phyloP scores from a whole-genome alignment of 805 yeast genomes.

The Zygoascus biomembranicola region DNA sequence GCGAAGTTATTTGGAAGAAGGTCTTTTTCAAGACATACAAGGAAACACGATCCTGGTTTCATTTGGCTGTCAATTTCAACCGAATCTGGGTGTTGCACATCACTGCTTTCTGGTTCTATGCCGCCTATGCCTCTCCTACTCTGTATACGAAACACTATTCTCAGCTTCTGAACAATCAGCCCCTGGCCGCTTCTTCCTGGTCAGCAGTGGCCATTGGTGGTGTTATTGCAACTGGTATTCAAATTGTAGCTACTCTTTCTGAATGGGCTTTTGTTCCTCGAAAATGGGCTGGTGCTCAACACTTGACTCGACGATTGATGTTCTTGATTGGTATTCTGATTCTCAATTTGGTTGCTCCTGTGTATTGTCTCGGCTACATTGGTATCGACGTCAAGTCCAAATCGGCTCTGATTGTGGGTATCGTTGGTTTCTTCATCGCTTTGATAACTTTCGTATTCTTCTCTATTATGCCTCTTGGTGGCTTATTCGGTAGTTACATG shows the following conservation, averaged over 20 bases:
- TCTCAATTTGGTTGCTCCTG: conserved; percentile 75
- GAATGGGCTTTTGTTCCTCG: conserved; percentile 98
- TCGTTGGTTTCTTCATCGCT: conserved; percentile 85
- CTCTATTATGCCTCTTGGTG: conserved; percentile 94
- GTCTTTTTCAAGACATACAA: conserved; percentile 94
- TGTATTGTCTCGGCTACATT: conserved; percentile 56
- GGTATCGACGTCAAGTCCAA: conserved; percentile 32
- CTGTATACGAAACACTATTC: conserved; percentile 80
- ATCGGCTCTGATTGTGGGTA: conserved; percentile 23
- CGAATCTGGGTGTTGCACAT: conserved; percentile 97
- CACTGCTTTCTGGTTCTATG: conserved; percentile 88
- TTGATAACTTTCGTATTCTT: conserved; percentile 77
- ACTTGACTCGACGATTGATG: conserved; percentile 77
- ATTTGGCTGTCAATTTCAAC: conserved; percentile 86
- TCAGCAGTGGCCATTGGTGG: conserved; percentile 92
- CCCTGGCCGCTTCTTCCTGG: conserved; percentile 88
- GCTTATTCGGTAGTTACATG: conserved; percentile 87
- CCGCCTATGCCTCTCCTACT: conserved; percentile 86
- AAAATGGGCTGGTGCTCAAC: conserved; percentile 99
- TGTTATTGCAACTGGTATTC: conserved; percentile 70
- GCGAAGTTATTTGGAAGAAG: conserved; percentile 86
- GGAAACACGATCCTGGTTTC: conserved; percentile 97
- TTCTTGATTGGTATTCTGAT: conserved; percentile 59
- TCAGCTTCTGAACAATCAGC: conserved; percentile 76
- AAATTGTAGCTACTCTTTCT: conserved; percentile 76